Evolutionary conservation across 2,329 filamentous ascomycete species (phyloP), one percentile per base, ranked within the genome.

Genomic region (Amauroascus niger): DNA sequence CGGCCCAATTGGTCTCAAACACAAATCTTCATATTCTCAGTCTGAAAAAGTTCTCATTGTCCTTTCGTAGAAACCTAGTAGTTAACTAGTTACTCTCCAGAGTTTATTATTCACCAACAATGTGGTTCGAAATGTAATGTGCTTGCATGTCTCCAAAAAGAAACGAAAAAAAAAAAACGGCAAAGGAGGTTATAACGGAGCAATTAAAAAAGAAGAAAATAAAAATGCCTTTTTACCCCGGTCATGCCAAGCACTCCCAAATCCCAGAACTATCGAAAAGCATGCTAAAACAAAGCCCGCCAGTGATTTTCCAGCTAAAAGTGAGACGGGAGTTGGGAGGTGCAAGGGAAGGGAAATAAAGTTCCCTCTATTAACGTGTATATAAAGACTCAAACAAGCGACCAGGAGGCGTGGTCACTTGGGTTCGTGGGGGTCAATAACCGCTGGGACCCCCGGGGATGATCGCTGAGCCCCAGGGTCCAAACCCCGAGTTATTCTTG

Each of bases 261-360:
- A 30, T 41, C 48, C 48, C 37, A 22, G 41, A 50, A 30, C 7
- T 7, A 6, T 16, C 28, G 8, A 32, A 37, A 48, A 22, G 13
- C 35, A 45, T 20, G 35, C 32, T 33, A 32, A 50, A 30, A 26
- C n/a, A 44, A 49, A 44, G 18, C n/a, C 49, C 37, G 28, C 48
- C 33, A 50, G 28, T 50, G 44, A 26, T 32, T 47, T 35, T 39
- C n/a, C 41, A 44, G 28, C 20, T 52, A 28, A 45, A n/a, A 55
- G 6, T 41, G 49, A 37, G 13, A 39, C 30, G 28, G 22, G 22
- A 28, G 24, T n/a, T 45, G 41, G 16, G 41, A 45, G 41, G 30
- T 28, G 28, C 18, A 41, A 39, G 33, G 26, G 8, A 50, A 30
- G 20, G 33, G 14, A 54, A 22, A n/a, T 43, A 35, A 54, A 35